phyloP scores from a whole-genome alignment of 2,329 filamentous ascomycete genomes.

The Scortechinia acanthostroma region DNA sequence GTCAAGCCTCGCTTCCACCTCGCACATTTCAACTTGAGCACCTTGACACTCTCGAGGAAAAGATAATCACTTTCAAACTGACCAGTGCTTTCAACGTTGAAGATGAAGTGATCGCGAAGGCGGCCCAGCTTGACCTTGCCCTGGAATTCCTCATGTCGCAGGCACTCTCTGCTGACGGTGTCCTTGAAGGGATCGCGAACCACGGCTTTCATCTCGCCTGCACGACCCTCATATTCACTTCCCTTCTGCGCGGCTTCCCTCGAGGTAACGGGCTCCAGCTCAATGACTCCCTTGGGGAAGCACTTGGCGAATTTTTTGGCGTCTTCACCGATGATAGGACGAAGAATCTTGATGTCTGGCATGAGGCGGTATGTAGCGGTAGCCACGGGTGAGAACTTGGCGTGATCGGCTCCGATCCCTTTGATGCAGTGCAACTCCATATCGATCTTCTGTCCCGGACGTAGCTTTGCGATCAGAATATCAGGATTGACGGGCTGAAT shows the following conservation, averaged over 20 bases:
- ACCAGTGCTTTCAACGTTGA: constrained; percentile 86
- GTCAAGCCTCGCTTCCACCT: constrained; percentile 65
- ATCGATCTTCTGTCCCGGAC: constrained; percentile 80
- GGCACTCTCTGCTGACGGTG: constrained; percentile 85
- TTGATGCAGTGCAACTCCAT: constrained; percentile 90
- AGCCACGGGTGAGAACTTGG: constrained; percentile 93
- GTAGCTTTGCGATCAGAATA: constrained; percentile 87
- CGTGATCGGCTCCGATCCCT: constrained; percentile 86
- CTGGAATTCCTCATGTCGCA: constrained; percentile 87
- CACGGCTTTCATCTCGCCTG: constrained; percentile 79
- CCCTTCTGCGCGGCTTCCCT: constrained; percentile 53
- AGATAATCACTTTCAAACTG: constrained; percentile 91
- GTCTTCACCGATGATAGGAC: constrained; percentile 78
- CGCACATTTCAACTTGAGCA: constrained; percentile 78
- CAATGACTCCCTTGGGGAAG: constrained; percentile 84
- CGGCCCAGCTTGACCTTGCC: constrained; percentile 91
- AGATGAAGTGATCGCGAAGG: constrained; percentile 93
- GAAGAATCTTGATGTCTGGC: constrained; percentile 76
- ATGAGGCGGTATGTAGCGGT: constrained; percentile 88
- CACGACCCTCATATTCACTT: constrained; percentile 65
- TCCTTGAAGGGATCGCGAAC: constrained; percentile 85
- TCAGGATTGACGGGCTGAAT: constrained; percentile 81
- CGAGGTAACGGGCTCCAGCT: constrained; percentile 63
- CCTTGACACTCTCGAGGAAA: constrained; percentile 81
- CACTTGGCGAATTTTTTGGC: constrained; percentile 84